phyloP scores from a whole-genome alignment of 192 early-diverging fungal genomes.

The Entomortierella parvispora region DNA sequence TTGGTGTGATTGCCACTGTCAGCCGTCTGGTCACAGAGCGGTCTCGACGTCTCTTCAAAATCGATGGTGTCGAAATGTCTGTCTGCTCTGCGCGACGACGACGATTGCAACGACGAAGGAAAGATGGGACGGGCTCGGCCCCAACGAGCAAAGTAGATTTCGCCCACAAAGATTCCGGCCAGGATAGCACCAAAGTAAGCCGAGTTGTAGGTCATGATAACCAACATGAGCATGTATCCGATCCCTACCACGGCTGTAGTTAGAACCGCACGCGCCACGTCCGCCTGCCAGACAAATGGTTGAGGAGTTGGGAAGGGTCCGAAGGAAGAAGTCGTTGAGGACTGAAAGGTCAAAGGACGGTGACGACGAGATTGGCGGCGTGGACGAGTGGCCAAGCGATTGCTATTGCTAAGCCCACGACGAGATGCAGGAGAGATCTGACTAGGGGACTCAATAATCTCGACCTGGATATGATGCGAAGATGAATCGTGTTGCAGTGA shows the following conservation, averaged over 20 bases:
- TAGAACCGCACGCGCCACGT: slow-evolving; percentile 55
- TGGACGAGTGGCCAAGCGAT: neutral
- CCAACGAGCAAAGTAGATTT: slow-evolving; percentile 61
- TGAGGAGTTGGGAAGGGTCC: slow-evolving; percentile 48
- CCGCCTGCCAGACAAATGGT: slow-evolving; percentile 56
- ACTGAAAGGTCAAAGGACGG: neutral
- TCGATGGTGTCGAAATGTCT: neutral
- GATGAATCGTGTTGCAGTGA: no score
- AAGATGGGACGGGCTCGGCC: slow-evolving; percentile 34
- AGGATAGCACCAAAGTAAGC: slow-evolving; percentile 60
- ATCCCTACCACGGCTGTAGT: slow-evolving; percentile 46
- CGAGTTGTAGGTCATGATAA: slow-evolving; percentile 64
- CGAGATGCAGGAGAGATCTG: neutral
- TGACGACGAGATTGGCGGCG: neutral
- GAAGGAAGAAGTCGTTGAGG: neutral
- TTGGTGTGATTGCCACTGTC: neutral
- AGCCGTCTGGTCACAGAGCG: no score
- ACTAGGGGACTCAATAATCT: no score
- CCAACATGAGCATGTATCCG: slow-evolving; percentile 63
- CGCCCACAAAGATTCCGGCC: slow-evolving; percentile 60
- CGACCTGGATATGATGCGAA: no score
- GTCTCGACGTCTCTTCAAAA: neutral
- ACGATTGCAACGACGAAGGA: slow-evolving; percentile 3
- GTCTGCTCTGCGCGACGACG: neutral
- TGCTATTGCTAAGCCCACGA: no score